Percentiles rank a stretch among this genome's conserved stretches.
Conservation (phyloP, 306 rosid genomes). For the Quercus mongolica region DNA sequence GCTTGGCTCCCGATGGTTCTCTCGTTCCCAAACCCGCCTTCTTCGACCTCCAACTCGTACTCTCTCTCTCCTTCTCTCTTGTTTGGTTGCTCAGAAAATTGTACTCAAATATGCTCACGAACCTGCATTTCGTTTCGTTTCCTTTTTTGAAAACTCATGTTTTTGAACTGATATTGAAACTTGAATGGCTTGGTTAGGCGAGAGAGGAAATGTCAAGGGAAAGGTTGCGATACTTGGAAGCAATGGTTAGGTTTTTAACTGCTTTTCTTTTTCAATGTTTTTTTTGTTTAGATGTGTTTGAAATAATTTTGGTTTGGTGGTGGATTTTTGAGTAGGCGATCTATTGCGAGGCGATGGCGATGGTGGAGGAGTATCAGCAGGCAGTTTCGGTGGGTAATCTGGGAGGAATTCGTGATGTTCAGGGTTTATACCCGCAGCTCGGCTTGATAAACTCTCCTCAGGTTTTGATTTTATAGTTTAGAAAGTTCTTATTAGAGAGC, state of each 20-base stretch:
- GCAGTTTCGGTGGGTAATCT: conserved; percentile 60
- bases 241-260: conserved; percentile 49
- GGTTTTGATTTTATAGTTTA: conserved; percentile 39
- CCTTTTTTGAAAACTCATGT: no score
- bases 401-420: conserved; percentile 65
- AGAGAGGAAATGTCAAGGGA: conserved; percentile 98
- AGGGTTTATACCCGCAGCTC: conserved; percentile 53
- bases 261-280: neutral
- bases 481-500: neutral
- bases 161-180: no score
- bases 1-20: conserved; percentile 91
- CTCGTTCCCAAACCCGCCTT: conserved; percentile 75
- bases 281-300: neutral
- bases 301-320: conserved; percentile 6
- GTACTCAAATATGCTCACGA: neutral
- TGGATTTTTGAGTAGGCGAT: conserved; percentile 60
- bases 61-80: conserved; percentile 19
- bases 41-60: conserved; percentile 78
- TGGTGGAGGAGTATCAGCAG: conserved; percentile 89
- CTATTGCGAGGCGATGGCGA: conserved; percentile 77
- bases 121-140: neutral
- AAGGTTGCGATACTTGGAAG: conserved; percentile 78
- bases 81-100: conserved; percentile 16
- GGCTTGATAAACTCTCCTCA: conserved; percentile 74
- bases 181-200: conserved; percentile 40